Percentiles rank a stretch among this genome's conserved stretches.
Conservation (phyloP, 2,329 filamentous ascomycete genomes). For the Bipolaris victoriae region DNA sequence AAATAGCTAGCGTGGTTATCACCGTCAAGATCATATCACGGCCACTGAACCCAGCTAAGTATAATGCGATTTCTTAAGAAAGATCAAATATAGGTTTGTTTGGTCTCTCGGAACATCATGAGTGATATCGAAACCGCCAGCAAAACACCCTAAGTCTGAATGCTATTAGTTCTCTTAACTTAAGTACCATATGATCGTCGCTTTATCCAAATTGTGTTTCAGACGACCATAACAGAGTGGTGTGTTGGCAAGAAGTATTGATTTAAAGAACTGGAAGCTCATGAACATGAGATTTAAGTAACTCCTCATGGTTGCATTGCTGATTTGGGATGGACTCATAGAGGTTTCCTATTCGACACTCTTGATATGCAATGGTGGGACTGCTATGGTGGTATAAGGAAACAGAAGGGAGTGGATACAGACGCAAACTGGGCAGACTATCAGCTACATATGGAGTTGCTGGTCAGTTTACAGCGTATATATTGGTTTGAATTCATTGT, state of each 20-base stretch:
- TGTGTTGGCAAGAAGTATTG: neutral
- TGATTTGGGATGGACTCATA: conserved; percentile 16
- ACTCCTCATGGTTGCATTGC: conserved; percentile 18
- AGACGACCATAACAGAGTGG: neutral
- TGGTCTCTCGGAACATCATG: too few species aligned
- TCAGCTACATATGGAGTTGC: neutral
- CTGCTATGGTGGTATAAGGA: conserved; percentile 16
- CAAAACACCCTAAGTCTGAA: neutral
- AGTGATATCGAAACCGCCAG: neutral
- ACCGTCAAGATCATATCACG: neutral
- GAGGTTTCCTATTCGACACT: conserved; percentile 12
- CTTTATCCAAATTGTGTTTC: neutral
- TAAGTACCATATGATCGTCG: neutral
- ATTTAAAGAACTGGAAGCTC: conserved; percentile 8
- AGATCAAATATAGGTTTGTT: neutral
- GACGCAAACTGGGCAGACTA: neutral
- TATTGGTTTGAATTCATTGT: neutral
- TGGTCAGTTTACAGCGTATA: neutral
- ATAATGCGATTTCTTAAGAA: neutral
- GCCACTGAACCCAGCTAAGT: neutral
- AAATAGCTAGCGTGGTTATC: conserved; percentile 2
- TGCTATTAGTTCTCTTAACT: neutral
- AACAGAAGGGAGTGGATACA: neutral
- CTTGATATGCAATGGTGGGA: conserved; percentile 19
- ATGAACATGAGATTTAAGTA: conserved; percentile 15